Base-by-base conservation (phyloP, 2,329 filamentous ascomycete species). In the Fusarium denticulatum region DNA sequence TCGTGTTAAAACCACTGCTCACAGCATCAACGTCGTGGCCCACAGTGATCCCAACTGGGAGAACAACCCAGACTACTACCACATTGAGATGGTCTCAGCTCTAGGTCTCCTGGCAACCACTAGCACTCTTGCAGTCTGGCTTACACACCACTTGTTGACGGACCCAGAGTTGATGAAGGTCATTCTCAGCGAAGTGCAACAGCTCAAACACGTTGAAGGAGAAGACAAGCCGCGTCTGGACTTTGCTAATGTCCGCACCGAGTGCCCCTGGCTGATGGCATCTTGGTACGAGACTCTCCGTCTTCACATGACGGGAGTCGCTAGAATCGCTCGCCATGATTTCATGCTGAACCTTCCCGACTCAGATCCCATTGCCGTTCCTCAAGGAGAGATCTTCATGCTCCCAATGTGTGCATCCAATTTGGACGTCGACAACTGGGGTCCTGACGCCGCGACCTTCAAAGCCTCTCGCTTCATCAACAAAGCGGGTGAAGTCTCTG, bases 351-450 rank as follows among this genome's bases (percentile, higher is more conserved):
- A 63, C 10, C 28, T 76, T 7, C 68, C 75, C 2, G 68, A 64
- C 10, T 66, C 71, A 1, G 67, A 73, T 1, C 60, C 73, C 7
- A 71, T 80, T 18, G 39, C 74, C 1, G 70, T 81, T 7, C 69
- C 73, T 2, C 75, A 79, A 22, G 75, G 77, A 24, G 79, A 81
- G 57, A 77, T 81, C 32, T 74, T 81, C 50, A 72, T 80, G n/a
- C 73, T 81, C 5, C 79, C 79, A 32, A 80, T 81, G 79, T 78
- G 77, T 36, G 74, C 79, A 2, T 80, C 78, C 52, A 81, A 81
- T 64, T 58, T 74, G n/a, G 74, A 80, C 61, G 45, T 72, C 4
- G 37, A 61, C 4, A 74, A 64, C 1, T 82, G 80, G 80, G 79
- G 79, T 3, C 37, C 75, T 2, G 77, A 81, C 40, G 78, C 78